Base-by-base conservation (phyloP, 306 rosid species). In the Prunus dulcis region DNA sequence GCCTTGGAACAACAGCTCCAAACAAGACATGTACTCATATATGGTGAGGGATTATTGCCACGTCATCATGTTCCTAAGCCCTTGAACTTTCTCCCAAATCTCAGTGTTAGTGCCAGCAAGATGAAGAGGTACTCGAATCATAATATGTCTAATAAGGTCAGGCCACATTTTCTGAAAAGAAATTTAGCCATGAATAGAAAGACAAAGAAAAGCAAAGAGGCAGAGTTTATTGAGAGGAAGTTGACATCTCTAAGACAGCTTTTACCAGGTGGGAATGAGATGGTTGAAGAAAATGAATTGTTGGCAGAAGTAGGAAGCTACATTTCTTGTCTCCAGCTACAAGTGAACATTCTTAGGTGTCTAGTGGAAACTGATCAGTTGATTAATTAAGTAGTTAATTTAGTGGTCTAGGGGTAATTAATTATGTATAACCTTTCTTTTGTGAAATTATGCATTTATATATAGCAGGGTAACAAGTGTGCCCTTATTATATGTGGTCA, bases 261-360 rank as follows among this genome's bases (percentile, higher is more conserved):
- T 72, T 55, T 91, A 23, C 96, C 93, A 1, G 96, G 96, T 78
- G 96, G 93, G 52, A 84, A 45, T 50, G 84, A 81, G 20, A 85
- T 87, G 69, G 79, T 73, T 49, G 18, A 49, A 45, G 91, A 83
- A 45, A 82, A 84, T 70, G 78, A 87, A 68, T 64, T 91, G 86
- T 79, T 73, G 71, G 47, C 30, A 6, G 91, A 91, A 78, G 23
- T 89, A 25, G 84, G 76, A 63, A 91, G 89, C 76, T 91, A 91
- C 62, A 76, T 91, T 25, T 80, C 62, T 45, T 91, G 93, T 83
- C 89, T 91, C 84, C 71, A 91, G 79, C 77, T 85, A 76, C 96
- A 91, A 90, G 93, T 87, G 30, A 87, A 84, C 41, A 82, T 84
- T 87, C 96, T 91, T 67, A 87, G 80, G 61, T 82, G 83, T 56